These are phyloP conservation scores for Kwoniella mangroviensis DNA, from an alignment of 768 basidiomycete genomes.

Conservation along the genomic window DNA sequence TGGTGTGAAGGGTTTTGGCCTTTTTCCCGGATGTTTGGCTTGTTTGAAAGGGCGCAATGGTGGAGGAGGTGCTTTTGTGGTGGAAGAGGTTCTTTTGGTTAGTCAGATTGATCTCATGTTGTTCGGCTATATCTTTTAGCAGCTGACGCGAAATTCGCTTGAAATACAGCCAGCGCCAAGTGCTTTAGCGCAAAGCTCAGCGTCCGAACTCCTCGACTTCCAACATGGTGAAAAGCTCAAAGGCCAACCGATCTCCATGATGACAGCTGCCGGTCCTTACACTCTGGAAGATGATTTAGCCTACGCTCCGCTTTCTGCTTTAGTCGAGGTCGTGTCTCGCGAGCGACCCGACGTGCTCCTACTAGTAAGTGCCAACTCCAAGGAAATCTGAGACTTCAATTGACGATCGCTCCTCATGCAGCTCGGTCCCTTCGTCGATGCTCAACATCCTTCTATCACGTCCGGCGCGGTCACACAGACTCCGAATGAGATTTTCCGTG, in stretches of 20 bases:
- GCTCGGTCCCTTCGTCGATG: constrained; percentile 91
- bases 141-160: neutral
- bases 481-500: constrained; percentile 71
- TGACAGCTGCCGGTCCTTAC: constrained; percentile 83
- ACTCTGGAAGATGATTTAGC: constrained; percentile 76
- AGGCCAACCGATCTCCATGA: constrained; percentile 67
- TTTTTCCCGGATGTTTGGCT: constrained; percentile 88
- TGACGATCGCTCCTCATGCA: constrained; percentile 52
- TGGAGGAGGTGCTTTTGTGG: constrained; percentile 83
- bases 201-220: constrained; percentile 60
- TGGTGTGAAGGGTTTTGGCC: constrained; percentile 69
- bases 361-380: constrained; percentile 63
- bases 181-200: constrained; percentile 55
- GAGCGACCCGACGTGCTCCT: constrained; percentile 76
- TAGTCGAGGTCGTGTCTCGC: constrained; percentile 68
- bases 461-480: constrained; percentile 72
- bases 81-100: constrained; percentile 79
- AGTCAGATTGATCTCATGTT: constrained; percentile 48
- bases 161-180: constrained; percentile 68
- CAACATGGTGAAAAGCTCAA: constrained; percentile 56
- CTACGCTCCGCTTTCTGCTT: constrained; percentile 71
- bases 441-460: constrained; percentile 73
- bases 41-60: constrained; percentile 88
- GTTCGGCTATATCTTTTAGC: neutral
- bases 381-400: neutral